Conservation (phyloP, 352 stramenopile species). For the Phytophthora foliorum region DNA sequence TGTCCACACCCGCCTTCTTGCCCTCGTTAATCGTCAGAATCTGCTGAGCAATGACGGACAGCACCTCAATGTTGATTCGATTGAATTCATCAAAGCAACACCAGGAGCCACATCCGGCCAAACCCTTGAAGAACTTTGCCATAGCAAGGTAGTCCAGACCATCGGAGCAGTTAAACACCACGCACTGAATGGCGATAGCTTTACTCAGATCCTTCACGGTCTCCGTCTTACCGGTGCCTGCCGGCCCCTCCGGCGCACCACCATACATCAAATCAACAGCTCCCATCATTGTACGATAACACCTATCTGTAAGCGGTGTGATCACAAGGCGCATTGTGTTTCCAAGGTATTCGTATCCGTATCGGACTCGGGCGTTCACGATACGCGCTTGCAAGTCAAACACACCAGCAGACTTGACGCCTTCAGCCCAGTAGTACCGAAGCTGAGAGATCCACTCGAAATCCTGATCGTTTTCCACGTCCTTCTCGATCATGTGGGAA, state of each 20-base stretch:
- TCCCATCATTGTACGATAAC: constrained; percentile 95
- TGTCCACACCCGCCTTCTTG: constrained; percentile 91
- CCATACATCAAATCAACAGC: constrained; percentile 95
- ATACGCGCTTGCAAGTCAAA: constrained; percentile 90
- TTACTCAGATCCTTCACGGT: constrained; percentile 96
- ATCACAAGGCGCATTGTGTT: constrained; percentile 96
- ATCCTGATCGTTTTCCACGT: constrained; percentile 89
- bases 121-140: constrained; percentile 97
- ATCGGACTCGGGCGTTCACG: constrained; percentile 90
- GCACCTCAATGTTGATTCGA: constrained; percentile 96
- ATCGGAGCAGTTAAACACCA: constrained; percentile 96
- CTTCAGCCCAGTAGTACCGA: constrained; percentile 94
- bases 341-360: constrained; percentile 94
- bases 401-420: constrained; percentile 52
- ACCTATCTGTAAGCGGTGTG: constrained; percentile 95
- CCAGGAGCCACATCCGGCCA: constrained; percentile 94
- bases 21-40: constrained; percentile 95
- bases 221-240: constrained; percentile 96
- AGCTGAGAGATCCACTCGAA: constrained; percentile 96
- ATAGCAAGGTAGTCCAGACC: constrained; percentile 95
- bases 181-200: constrained; percentile 95
- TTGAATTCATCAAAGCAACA: constrained; percentile 97
- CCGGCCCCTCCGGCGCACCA: constrained; percentile 93
- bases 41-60: constrained; percentile 96
- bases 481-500: constrained; percentile 92